Conservation (phyloP, 192 early-diverging fungal species). For the Entomortierella beljakovae region DNA sequence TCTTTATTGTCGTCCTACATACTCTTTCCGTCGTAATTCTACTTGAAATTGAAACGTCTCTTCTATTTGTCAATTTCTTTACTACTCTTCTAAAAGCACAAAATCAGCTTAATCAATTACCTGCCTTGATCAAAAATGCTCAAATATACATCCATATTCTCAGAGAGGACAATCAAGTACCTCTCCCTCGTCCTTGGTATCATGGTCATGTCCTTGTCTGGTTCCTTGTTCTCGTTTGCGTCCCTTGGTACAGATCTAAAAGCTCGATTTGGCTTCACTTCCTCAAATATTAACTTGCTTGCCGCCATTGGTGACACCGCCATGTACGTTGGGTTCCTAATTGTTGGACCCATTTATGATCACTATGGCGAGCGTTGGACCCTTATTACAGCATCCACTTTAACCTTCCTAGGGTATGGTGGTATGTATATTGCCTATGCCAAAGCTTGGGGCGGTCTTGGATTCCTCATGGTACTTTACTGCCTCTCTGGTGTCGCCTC, state of each 20-base stretch:
- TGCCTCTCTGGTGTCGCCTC: constrained; percentile 48
- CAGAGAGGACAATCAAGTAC: constrained; percentile 39
- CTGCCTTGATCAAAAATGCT: neutral
- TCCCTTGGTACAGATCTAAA: constrained; percentile 49
- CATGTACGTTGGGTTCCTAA: constrained; percentile 53
- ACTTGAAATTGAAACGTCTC: too few species aligned
- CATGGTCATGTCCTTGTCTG: constrained; percentile 48
- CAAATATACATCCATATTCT: constrained; percentile 7
- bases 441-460: constrained; percentile 53
- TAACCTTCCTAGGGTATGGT: constrained; percentile 48
- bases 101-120: neutral
- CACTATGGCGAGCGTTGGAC: constrained; percentile 52
- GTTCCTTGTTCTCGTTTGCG: constrained; percentile 50
- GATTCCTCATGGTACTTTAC: constrained; percentile 51
- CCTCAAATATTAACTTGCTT: constrained; percentile 48
- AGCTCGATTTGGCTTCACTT: constrained; percentile 49
- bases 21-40: neutral
- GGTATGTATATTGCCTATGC: constrained; percentile 56
- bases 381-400: constrained; percentile 27
- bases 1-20: neutral
- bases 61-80: too few species aligned
- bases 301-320: constrained; percentile 49
- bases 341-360: constrained; percentile 52
- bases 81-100: neutral
- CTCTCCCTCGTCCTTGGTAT: constrained; percentile 36